Evolutionary conservation across 331 rosid genomes (phyloP).

Genomic region (Acacia concinna): DNA sequence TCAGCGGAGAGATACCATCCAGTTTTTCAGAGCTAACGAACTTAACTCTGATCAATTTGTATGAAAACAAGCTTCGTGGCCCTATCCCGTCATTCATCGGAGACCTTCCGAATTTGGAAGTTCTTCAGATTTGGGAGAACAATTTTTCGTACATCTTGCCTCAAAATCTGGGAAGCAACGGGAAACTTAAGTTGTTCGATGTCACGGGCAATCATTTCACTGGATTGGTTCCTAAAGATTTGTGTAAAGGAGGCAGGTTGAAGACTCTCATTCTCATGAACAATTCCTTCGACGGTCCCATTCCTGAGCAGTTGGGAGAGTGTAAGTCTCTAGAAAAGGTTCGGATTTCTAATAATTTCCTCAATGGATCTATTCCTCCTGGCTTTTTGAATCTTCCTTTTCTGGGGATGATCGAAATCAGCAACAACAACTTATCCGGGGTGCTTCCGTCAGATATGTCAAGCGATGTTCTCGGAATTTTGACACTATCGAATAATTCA

Average conservation of each 20-base stretch:
- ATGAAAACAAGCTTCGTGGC: constrained; percentile 63
- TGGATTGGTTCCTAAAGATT: constrained; percentile 58
- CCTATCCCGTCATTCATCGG: constrained; percentile 61
- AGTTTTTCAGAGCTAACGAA: constrained; percentile 50
- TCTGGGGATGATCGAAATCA: constrained; percentile 43
- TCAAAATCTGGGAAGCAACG: constrained; percentile 60
- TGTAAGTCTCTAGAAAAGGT: constrained; percentile 61
- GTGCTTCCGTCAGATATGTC: constrained; percentile 53
- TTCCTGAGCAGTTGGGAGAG: constrained; percentile 58
- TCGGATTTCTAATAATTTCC: constrained; percentile 51
- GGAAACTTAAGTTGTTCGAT: constrained; percentile 51
- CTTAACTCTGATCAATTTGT: constrained; percentile 63
- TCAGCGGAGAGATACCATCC: constrained; percentile 71
- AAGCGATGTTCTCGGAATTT: constrained; percentile 40
- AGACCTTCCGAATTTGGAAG: constrained; percentile 63
- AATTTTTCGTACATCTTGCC: constrained; percentile 71
- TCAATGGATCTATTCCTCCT: constrained; percentile 57
- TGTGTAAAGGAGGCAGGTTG: constrained; percentile 63
- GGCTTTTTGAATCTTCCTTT: constrained; percentile 64
- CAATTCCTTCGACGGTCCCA: constrained; percentile 64
- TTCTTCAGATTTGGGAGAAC: constrained; percentile 78
- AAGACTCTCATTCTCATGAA: constrained; percentile 45
- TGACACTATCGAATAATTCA: constrained; percentile 51
- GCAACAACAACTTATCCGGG: constrained; percentile 55
- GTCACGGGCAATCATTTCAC: constrained; percentile 64